A percentile compares a stretch with the other conserved stretches of the same genome.
Conservation (phyloP, 2,329 filamentous ascomycete species). For the Penicillium griseofulvum region DNA sequence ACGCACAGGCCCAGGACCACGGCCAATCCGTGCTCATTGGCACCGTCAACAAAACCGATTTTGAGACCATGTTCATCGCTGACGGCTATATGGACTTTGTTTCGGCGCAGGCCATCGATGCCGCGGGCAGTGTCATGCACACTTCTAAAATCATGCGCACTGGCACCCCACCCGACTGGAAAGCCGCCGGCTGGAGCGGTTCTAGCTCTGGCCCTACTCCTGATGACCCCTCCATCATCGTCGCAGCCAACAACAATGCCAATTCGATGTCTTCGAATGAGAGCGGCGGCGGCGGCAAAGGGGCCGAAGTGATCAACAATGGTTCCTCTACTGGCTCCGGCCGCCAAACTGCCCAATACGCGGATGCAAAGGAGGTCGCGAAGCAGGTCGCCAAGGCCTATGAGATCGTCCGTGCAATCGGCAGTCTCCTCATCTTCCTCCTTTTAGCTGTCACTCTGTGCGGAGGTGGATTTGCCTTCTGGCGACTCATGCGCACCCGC, state of each 20-base stretch:
- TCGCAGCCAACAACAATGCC: conserved; percentile 15
- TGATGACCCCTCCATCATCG: conserved; percentile 28
- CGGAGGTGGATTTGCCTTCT: conserved; percentile 24
- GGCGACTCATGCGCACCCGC: conserved; percentile 21
- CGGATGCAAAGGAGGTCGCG: conserved; percentile 30
- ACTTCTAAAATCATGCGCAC: conserved; percentile 27
- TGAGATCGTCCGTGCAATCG: conserved; percentile 31
- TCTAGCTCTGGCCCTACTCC: conserved; percentile 20
- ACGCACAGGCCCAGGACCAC: conserved; percentile 20
- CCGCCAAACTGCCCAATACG: conserved; percentile 4
- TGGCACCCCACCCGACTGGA: conserved; percentile 29
- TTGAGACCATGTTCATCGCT: conserved; percentile 35
- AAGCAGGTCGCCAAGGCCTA: conserved; percentile 30
- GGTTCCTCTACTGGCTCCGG: conserved; percentile 2
- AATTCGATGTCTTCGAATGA: conserved; percentile 1
- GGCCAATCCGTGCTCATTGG: conserved; percentile 21
- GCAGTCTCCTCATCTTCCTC: conserved; percentile 31
- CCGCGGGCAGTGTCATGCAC: conserved; percentile 19
- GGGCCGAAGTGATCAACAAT: conserved; percentile 3
- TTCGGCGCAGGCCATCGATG: conserved; percentile 23
- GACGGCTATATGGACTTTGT: conserved; percentile 31
- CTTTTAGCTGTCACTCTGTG: conserved; percentile 23
- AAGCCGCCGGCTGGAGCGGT: conserved; percentile 31
- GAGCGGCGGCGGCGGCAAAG: conserved; percentile 1
- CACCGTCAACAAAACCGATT: conserved; percentile 30